Conservation (phyloP, 2,329 filamentous ascomycete genomes). For the Aspergillus puulaauensis region DNA sequence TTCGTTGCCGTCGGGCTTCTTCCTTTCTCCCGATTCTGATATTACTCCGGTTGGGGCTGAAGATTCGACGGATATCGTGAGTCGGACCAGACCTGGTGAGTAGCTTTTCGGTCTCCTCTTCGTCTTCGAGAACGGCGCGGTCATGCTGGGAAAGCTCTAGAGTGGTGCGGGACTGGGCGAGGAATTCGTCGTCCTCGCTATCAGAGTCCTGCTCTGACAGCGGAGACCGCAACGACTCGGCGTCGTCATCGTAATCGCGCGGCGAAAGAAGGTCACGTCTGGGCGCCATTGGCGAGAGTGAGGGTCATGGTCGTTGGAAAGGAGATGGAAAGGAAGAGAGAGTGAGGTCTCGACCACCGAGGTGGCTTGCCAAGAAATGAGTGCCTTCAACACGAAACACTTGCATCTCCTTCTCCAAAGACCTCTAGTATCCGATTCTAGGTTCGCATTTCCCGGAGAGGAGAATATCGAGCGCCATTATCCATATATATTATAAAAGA, state of each 20-base stretch:
- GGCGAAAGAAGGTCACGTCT: constrained; percentile 57
- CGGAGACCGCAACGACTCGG: constrained; percentile 61
- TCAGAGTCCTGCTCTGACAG: constrained; percentile 68
- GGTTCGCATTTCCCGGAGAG: background rate
- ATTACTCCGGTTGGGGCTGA: constrained; percentile 46
- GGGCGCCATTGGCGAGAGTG: constrained; percentile 22
- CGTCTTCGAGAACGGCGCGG: constrained; percentile 69
- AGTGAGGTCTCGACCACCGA: no score
- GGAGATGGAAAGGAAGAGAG: background rate
- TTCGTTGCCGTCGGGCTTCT: constrained; percentile 49
- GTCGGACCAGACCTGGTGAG: constrained; percentile 41
- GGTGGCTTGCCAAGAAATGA: background rate
- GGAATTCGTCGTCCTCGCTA: constrained; percentile 71
- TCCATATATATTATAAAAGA: background rate
- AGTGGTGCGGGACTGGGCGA: constrained; percentile 65
- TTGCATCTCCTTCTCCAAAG: background rate
- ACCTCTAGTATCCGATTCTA: background rate
- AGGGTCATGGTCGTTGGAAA: constrained; percentile 9
- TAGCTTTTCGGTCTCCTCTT: constrained; percentile 60
- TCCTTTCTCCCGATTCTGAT: constrained; percentile 52
- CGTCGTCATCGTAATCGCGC: constrained; percentile 66
- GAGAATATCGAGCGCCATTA: background rate
- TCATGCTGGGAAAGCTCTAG: constrained; percentile 70
- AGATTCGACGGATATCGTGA: constrained; percentile 39
- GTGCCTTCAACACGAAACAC: background rate